Evolutionary conservation across 345 rosid genomes (phyloP).

Genomic region (Brassica rapa): DNA sequence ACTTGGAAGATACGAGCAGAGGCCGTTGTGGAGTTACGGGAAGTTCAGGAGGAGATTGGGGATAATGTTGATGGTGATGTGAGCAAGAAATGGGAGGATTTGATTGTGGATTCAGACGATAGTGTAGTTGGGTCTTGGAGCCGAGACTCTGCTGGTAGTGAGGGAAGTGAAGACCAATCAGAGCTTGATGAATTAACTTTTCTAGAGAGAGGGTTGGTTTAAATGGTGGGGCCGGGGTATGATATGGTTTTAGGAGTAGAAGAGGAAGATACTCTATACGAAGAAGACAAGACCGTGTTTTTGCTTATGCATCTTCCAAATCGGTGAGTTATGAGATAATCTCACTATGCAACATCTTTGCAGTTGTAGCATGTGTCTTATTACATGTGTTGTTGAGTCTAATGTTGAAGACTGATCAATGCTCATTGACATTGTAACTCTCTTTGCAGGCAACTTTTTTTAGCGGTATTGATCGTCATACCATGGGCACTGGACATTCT

Average conservation of each 20-base stretch:
- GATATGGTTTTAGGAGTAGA: slow-evolving; percentile 77
- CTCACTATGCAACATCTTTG: neutral
- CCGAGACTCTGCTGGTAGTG: slow-evolving; percentile 39
- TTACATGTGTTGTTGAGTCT: neutral
- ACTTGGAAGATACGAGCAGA: slow-evolving; percentile 93
- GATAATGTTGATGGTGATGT: slow-evolving; percentile 39
- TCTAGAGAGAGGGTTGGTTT: slow-evolving; percentile 62
- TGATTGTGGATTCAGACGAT: no score
- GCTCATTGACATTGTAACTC: no score
- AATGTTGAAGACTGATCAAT: no score
- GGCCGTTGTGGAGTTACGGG: slow-evolving; percentile 89
- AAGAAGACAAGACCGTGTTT: slow-evolving; percentile 76
- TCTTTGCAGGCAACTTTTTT: slow-evolving; percentile 79
- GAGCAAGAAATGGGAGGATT: slow-evolving; percentile 78
- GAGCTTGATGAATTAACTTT: slow-evolving; percentile 36
- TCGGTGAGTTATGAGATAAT: slow-evolving; percentile 52
- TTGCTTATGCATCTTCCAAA: slow-evolving; percentile 73
- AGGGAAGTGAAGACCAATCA: slow-evolving; percentile 30
- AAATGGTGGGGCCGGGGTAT: slow-evolving; percentile 58
- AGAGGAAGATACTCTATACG: slow-evolving; percentile 76
- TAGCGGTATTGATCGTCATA: slow-evolving; percentile 68
- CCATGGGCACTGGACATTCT: slow-evolving; percentile 85
- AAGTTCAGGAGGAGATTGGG: slow-evolving; percentile 61
- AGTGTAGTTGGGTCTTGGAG: no score
- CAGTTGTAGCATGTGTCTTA: neutral